phyloP scores from a whole-genome alignment of 441 rosid species.

The Biscutella auriculata region DNA sequence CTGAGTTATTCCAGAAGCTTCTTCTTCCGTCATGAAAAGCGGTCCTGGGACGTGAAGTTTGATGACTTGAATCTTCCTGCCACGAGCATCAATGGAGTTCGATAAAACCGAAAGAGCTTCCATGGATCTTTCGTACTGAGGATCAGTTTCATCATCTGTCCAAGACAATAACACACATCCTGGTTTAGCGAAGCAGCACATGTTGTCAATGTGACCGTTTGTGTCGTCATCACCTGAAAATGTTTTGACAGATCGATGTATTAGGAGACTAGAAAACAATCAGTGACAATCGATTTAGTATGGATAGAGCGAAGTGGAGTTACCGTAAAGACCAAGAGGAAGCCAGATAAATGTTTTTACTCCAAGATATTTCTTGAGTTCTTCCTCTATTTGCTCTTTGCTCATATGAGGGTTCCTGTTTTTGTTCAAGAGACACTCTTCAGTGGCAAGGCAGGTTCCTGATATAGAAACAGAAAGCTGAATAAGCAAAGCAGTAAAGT shows the following conservation, averaged over 20 bases:
- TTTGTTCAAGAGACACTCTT: conserved; percentile 82
- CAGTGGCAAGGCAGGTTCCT: conserved; percentile 89
- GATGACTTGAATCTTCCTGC: conserved; percentile 58
- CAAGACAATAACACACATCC: conserved; percentile 77
- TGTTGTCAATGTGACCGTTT: conserved; percentile 82
- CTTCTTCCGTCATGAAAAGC: conserved; percentile 70
- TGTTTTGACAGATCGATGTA: no score
- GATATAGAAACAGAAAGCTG: background rate
- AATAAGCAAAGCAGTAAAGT: background rate
- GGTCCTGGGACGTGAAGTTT: conserved; percentile 84
- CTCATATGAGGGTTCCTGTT: conserved; percentile 73
- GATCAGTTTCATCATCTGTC: conserved; percentile 62
- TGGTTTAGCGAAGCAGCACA: conserved; percentile 87
- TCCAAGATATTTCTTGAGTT: conserved; percentile 66
- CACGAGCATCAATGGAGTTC: conserved; percentile 48
- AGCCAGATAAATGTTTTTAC: conserved; percentile 67
- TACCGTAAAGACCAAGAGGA: conserved; percentile 73
- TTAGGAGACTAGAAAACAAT: no score
- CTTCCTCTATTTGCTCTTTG: conserved; percentile 64
- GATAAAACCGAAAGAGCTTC: conserved; percentile 57
- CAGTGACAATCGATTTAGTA: background rate
- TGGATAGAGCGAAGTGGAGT: conserved; percentile 1
- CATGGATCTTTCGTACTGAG: conserved; percentile 50
- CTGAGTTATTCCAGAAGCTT: conserved; percentile 58
- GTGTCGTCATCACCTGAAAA: conserved; percentile 89